Base-by-base conservation (phyloP, 2,329 filamentous ascomycete genomes). In the Trichoderma sp. region DNA sequence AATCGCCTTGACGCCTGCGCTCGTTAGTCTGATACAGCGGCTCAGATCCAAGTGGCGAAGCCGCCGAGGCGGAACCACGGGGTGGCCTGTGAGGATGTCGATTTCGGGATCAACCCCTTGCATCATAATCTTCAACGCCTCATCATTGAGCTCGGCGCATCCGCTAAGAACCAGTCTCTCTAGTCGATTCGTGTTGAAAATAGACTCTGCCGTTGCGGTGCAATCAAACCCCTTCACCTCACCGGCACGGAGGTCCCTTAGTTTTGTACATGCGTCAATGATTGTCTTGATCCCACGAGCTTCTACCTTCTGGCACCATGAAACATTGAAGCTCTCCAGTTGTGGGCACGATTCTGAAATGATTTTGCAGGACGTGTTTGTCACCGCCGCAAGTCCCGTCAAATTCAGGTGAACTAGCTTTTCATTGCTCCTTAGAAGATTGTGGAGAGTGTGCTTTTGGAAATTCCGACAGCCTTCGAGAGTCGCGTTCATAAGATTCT, bases 401-500 rank as follows among this genome's bases (percentile, higher is more conserved):
- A 99, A 84, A 77, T 98, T 98, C 76, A 98, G 86, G 76, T 94
- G 91, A n/a, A 92, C 88, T 43, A 99, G 87, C 68, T 89, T 89
- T 70, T 87, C 87, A 79, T 98, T 98, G 68, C 89, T 89, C 69
- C 83, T 84, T 62, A 96, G 84, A 9, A 99, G 84, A 77, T 89
- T 92, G 80, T 93, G 93, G 71, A 98, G 87, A 1, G 95, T 93
- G 4, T 90, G 88, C 43, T 89, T 89, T 71, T 92, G 90, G 76
- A 97, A 92, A 74, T 97, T 96, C 57, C 91, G 90, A 79, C 94
- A 97, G 6, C 94, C 96, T 82, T 98, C 94, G 17, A 98, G 86
- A 1, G 93, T 97, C 68, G 95, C 92, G 77, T 93, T 93, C 78
- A 94, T 90, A 28, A 99, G 86, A 77, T 98, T 98, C 76, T 86